phyloP scores from a whole-genome alignment of 2,329 filamentous ascomycete genomes.

The Metarhizium sp. region DNA sequence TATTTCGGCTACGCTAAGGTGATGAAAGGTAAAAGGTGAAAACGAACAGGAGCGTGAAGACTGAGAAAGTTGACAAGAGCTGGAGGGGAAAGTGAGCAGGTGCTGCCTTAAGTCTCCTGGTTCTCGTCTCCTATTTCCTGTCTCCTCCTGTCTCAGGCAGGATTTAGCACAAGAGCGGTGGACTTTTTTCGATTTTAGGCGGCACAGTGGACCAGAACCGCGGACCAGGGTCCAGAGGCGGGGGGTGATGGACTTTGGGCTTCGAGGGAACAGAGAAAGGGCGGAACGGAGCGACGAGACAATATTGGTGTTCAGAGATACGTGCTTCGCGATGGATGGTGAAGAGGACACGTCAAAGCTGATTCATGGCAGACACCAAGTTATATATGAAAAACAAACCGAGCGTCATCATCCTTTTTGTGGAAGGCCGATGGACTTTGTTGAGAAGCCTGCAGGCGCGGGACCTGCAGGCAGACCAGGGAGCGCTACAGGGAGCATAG shows the following conservation, averaged over 20 bases:
- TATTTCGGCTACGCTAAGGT: conserved; percentile 8
- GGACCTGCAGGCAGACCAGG: background rate
- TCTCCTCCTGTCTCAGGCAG: background rate
- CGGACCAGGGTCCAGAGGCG: background rate
- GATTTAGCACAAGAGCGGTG: background rate
- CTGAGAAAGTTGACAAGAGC: background rate
- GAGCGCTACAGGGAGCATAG: background rate
- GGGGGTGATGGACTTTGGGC: no score
- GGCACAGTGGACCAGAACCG: background rate
- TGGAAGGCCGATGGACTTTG: background rate
- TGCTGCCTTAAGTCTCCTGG: background rate
- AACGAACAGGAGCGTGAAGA: background rate
- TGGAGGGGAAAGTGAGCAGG: background rate
- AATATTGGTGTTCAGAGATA: background rate
- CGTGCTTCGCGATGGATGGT: background rate
- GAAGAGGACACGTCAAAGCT: background rate
- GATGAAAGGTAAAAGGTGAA: background rate
- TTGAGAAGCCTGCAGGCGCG: background rate
- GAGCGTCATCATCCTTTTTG: background rate
- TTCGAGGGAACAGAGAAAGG: no score
- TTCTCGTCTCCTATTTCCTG: background rate
- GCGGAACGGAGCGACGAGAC: background rate
- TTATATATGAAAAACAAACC: no score
- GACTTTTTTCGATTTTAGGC: background rate
- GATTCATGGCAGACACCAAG: no score